Conservation (phyloP, 2,329 filamentous ascomycete genomes). For the Zalaria obscura region DNA sequence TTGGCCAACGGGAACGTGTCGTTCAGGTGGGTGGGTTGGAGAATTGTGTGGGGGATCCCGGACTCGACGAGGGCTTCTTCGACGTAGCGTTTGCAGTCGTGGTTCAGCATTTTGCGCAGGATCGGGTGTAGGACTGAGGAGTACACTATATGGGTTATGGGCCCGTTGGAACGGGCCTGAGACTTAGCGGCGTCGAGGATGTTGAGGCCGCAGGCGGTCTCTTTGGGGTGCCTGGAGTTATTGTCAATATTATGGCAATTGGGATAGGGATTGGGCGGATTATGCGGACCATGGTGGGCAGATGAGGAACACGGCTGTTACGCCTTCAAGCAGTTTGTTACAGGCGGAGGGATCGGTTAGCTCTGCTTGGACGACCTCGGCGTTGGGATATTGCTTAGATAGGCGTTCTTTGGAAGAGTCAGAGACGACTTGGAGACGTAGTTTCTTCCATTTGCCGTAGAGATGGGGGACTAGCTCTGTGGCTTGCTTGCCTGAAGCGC, state of each 20-base stretch:
- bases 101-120: constrained; percentile 21
- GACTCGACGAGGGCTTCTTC: constrained; percentile 23
- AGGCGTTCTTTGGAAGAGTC: constrained; percentile 14
- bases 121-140: constrained; percentile 19
- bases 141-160: constrained; percentile 21
- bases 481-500: constrained; percentile 24
- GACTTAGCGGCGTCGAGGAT: constrained; percentile 21
- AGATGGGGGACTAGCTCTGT: constrained; percentile 20
- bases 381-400: constrained; percentile 15
- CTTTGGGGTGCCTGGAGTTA: constrained; percentile 12
- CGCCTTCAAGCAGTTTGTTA: constrained; percentile 14
- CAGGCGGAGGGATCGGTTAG: constrained; percentile 12
- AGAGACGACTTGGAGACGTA: constrained; percentile 21
- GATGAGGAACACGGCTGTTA: constrained; percentile 18
- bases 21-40: constrained; percentile 22
- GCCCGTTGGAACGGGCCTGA: constrained; percentile 8
- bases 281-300: constrained; percentile 15
- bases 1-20: constrained; percentile 14
- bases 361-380: constrained; percentile 18
- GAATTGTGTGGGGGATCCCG: constrained; percentile 19
- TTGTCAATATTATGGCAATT: background rate
- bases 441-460: constrained; percentile 14
- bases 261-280: background rate
- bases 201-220: constrained; percentile 19
- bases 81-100: constrained; percentile 20